A percentile compares a stretch with the other conserved stretches of the same genome.
Evolutionary conservation across 441 rosid genomes (phyloP).

Genomic region (Pelargonium hybrid): DNA sequence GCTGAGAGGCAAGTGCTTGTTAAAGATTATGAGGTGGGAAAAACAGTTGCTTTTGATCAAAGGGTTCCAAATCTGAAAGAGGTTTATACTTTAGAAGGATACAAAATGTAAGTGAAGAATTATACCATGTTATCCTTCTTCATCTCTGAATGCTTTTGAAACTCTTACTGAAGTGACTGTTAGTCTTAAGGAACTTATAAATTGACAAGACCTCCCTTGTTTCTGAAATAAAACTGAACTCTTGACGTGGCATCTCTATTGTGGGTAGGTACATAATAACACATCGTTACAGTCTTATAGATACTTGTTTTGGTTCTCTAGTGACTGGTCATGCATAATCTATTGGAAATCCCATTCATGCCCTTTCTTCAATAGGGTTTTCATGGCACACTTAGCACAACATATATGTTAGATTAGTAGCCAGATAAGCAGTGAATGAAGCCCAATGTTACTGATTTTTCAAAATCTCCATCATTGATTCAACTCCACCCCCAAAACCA

Average conservation of each 20-base stretch:
- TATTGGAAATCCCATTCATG: background rate
- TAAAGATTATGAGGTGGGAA: constrained; percentile 70
- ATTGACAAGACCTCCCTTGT: background rate
- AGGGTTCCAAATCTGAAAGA: constrained; percentile 69
- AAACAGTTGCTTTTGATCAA: constrained; percentile 75
- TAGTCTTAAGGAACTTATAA: background rate
- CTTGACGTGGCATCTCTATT: background rate
- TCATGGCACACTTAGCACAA: background rate
- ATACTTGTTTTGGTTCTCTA: background rate
- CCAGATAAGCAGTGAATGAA: background rate
- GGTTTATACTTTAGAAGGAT: constrained; percentile 81
- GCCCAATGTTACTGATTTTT: too few relatives aligned
- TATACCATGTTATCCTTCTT: background rate
- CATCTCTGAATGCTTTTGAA: background rate
- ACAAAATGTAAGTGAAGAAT: constrained; percentile 53
- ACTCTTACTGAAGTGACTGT: background rate
- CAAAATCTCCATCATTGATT: too few relatives aligned
- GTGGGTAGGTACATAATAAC: background rate
- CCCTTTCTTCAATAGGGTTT: background rate
- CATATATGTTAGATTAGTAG: background rate
- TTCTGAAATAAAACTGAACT: background rate
- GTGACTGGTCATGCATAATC: background rate
- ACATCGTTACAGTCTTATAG: background rate
- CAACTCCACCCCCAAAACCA: background rate
- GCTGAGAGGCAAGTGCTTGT: constrained; percentile 96